Base-by-base conservation (phyloP, 768 basidiomycete species). In the Kwoniella mangroviensis region DNA sequence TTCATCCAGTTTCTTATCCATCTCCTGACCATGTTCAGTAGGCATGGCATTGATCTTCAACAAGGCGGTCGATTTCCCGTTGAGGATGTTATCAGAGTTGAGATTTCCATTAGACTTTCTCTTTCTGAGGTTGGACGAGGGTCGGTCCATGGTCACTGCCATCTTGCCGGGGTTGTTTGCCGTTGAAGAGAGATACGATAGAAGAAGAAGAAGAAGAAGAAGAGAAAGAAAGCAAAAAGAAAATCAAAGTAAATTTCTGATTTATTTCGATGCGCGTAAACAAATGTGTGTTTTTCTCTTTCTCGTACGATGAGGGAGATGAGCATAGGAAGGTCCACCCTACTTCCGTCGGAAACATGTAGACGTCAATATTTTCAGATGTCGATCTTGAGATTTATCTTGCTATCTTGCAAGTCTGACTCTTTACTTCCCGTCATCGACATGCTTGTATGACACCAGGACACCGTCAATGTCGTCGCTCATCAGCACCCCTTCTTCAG, bases 1-100 rank as follows among this genome's bases (percentile, higher is more conserved):
- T 69, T 87, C 85, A 82, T 93, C 91, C 60, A 95, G 85, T 53
- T 88, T 85, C 65, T 88, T 86, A 85, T 95, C 93, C 12, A 85
- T 85, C 82, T 89, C 89, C 68, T 87, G 88, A 52, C 93, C 93
- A 75, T 90, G 88, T 42, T 91, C 90, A 0, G 90, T 89, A 49
- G 77, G 73, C n/a, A 71, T 67, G 7, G 69, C 78, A 66, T 75
- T 75, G 22, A 73, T 63, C 43, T 74, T 76, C 43, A 77, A 26
- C 61, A 77, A 41, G 43, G 70, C 73, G 26, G 63, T 74, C 10
- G 69, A 72, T 41, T 63, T 63, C 12, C 76, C 76, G 63, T 76
- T 74, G 42, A 67, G 45, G 53, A 75, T 69, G 11, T 69, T 65
- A 13, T 75, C 69, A 41, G 76, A 72, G 51, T 68, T 71, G 24